phyloP scores from a whole-genome alignment of 2,329 filamentous ascomycete genomes.

The Beauveria australis region DNA sequence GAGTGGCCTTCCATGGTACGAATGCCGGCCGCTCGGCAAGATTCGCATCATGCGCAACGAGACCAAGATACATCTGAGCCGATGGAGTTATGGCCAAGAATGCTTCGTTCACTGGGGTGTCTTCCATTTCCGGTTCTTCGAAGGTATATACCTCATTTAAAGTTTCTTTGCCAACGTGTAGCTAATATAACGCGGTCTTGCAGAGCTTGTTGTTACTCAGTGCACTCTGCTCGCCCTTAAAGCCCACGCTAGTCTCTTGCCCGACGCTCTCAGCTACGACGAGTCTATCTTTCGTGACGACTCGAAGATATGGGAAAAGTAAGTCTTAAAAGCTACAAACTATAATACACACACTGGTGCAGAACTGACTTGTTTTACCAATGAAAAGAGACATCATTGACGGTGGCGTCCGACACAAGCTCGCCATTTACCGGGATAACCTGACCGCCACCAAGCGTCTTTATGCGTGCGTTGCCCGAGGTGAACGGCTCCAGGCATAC shows the following conservation, averaged over 20 bases:
- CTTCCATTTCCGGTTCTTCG: constrained; percentile 2
- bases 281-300: constrained; percentile 1
- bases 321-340: background rate
- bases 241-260: background rate
- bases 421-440: constrained; percentile 7
- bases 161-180: background rate
- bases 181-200: background rate
- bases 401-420: constrained; percentile 5
- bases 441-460: constrained; percentile 7
- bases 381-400: constrained; percentile 3
- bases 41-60: constrained; percentile 1
- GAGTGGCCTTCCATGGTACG: constrained; percentile 34
- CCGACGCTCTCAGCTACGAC: background rate
- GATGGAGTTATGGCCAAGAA: background rate
- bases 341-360: background rate
- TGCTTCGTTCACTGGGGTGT: background rate
- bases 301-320: background rate
- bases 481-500: background rate
- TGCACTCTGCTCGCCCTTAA: constrained; percentile 9
- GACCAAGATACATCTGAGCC: background rate
- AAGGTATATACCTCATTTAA: background rate
- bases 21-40: constrained; percentile 36
- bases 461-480: background rate
- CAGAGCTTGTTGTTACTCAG: constrained; percentile 8
- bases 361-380: background rate